Base-by-base conservation (phyloP, 768 basidiomycete species). In the Pulveroboletus sp. region DNA sequence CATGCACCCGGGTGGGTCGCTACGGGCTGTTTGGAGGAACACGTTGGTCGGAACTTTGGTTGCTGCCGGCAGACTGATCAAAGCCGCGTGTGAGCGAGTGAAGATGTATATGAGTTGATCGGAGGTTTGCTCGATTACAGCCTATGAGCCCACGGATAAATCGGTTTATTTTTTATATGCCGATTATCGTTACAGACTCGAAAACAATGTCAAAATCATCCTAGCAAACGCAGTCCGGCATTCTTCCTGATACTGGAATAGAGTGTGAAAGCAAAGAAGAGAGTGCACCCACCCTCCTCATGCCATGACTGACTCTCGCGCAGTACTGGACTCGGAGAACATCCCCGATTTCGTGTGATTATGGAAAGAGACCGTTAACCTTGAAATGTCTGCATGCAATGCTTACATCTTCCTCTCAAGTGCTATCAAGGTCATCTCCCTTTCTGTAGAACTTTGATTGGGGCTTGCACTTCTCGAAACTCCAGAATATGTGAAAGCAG, bases 1-100 rank as follows among this genome's bases (percentile, higher is more conserved):
- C 95, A 99, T 57, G 80, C 92, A n/a, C 96, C 96, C 5, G 96
- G 96, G 3, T 99, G 96, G 96, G 96, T 99, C 51, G 96, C 96
- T 0, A 96, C 95, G 0, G 96, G 96, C 0, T 84, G 92, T 58
- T 67, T 99, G 44, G 96, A 99, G 68, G 93, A 96, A 56, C 93
- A 97, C 57, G 95, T 95, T 0, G 94, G 95, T 11, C 78, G 93
- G 51, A 94, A n/a, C n/a, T n/a, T n/a, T 96, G 90, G 95, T 98
- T 2, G 82, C 87, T 6, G 94, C 95, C 4, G 75, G 95, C 42
- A 96, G 95, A 65, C 72, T 94, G 47, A 95, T 99, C 66, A 93
- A 88, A 60, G 79, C 82, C 32, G 96, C 95, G 0, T 98, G 95
- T 60, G 93, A 97, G 59, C 83, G 73, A 94, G 83, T 58, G 95